Evolutionary conservation across 2,329 filamentous ascomycete genomes (phyloP), one percentile per base, ranked within the genome.

Genomic region (Alternaria burnsii): DNA sequence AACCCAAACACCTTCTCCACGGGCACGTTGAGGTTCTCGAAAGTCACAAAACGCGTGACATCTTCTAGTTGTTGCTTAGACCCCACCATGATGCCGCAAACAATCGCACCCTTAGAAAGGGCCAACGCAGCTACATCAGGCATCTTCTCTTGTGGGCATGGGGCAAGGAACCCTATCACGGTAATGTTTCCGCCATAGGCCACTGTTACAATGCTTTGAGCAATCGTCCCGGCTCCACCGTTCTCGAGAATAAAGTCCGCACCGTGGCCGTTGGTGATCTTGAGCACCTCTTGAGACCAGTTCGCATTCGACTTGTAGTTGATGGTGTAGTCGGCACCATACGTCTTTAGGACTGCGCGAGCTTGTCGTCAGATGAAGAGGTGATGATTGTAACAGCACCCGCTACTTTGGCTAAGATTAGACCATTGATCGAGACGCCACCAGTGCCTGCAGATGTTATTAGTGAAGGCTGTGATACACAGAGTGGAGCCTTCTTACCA

Each of bases 81-180:
- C 0, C 88, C 88, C 68, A 88, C 88, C 41, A 87, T 70, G 9
- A 89, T 82, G 0, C 88, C 82, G 66, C 82, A 72, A 3, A 82
- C 63, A 22, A 77, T 54, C 55, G 69, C 73, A 18, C 62, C 70
- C 50, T 80, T 78, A 5, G 34, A 3, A 10, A 80, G 20, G 5
- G 70, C 69, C 11, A 70, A 57, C 11, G 63, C 59, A n/a, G 70
- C 62, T n/a, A 79, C 67, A 42, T 79, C 66, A 2, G 76, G 73
- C 70, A 74, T 72, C 50, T 76, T 55, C 1, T 73, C 30, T 53
- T 76, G 67, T 52, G 47, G 50, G 59, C 67, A 58, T 30, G 16
- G 50, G 2, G 57, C 60, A 22, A 80, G 62, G 55, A 81, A 83
- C 1, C 83, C 83, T 56, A 85, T 80, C 9, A 81, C 71, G 42